Conservation (phyloP, 169 alveolate genomes). For the Cryptosporidium andersoni region DNA sequence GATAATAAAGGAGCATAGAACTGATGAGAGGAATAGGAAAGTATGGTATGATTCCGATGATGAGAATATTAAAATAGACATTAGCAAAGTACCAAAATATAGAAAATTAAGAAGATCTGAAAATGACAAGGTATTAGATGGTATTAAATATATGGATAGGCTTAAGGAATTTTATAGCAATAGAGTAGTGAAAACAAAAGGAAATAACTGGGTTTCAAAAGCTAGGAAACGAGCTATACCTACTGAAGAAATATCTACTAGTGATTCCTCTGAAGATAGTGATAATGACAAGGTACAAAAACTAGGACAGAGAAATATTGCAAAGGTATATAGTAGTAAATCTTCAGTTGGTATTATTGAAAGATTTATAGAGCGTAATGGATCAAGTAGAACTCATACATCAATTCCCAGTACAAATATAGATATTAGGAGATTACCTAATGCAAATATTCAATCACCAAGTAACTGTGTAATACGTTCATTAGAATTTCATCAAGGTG, state of each 20-base stretch:
- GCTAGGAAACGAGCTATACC: slow-evolving; percentile 13
- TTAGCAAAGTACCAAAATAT: slow-evolving; percentile 8
- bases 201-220: slow-evolving; percentile 46
- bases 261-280: not conserved
- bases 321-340: not conserved
- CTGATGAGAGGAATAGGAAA: not conserved
- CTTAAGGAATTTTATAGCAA: slow-evolving; percentile 34
- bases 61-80: slow-evolving; percentile 26
- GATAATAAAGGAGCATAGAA: not conserved
- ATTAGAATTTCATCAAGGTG: slow-evolving; percentile 61
- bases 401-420: slow-evolving; percentile 13
- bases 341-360: not conserved
- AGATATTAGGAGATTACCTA: slow-evolving; percentile 36
- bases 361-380: not conserved
- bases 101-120: slow-evolving; percentile 49
- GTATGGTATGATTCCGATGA: slow-evolving; percentile 70
- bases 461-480: slow-evolving; percentile 53
- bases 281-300: not conserved
- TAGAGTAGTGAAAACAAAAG: slow-evolving; percentile 22
- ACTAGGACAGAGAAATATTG: slow-evolving; percentile 18
- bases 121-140: slow-evolving; percentile 16
- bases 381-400: not conserved
- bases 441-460: slow-evolving; percentile 68
- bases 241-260: not conserved
- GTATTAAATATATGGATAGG: slow-evolving; percentile 26